Base-by-base conservation (phyloP, 257 asterid species). In the Echium plantagineum region DNA sequence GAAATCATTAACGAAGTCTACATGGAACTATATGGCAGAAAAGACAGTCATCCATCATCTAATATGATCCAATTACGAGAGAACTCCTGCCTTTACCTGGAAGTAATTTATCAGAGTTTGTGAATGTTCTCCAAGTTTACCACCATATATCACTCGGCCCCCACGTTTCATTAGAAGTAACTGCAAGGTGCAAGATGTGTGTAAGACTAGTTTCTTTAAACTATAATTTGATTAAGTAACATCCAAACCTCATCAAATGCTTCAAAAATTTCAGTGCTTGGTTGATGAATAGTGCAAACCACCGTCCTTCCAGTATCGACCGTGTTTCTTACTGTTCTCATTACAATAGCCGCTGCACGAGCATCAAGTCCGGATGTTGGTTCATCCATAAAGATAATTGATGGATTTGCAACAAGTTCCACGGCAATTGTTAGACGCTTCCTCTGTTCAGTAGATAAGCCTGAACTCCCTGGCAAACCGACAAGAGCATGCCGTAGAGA, bases 281-380 rank as follows among this genome's bases (percentile, higher is more conserved):
- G 98, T 74, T 90, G 98, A 72, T 90, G 98, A 30, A 90, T 90
- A 30, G 98, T 90, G 84, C 98, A 90, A 24, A 90, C 98, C 4
- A 90, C 98, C 9, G 97, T 90, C 74, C 96, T 80, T 66, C 98
- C 95, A 7, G 96, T 90, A 71, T 90, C 90, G 52, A 90, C 97
- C 13, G 97, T 90, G 73, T 90, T 90, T 24, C 97, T 86, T 35
- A 90, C 95, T 24, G 97, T 85, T 67, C 97, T 75, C 97, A 90
- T 90, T 19, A 87, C 96, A 65, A 90, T 90, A 61, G 97, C 97
- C n/a, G 96, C 97, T 51, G 96, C 97, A 59, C 97, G 83, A 48
- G 97, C 97, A 71, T 90, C 97, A 31, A 90, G 95, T 35, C 96
- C 95, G 3, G 97, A 87, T 55, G 97, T 90, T 9, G 97, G 97